A percentile compares a stretch with the other conserved stretches of the same genome.
These are phyloP conservation scores for Dactylellina cionopaga DNA, from an alignment of 2,329 filamentous ascomycete species.

Conservation along the genomic window DNA sequence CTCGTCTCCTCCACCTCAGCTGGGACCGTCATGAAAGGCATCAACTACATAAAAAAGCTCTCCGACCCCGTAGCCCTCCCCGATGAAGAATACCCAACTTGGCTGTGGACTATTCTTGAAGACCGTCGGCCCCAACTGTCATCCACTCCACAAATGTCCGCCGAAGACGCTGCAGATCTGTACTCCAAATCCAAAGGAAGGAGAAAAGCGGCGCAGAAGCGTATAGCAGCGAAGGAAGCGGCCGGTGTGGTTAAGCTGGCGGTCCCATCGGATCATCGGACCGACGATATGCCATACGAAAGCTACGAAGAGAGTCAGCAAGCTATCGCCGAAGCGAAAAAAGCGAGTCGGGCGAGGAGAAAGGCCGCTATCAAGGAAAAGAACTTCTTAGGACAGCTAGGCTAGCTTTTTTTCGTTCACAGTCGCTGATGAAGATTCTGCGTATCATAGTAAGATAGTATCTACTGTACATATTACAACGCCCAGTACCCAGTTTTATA, in stretches of 20 bases:
- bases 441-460: constrained; percentile 43
- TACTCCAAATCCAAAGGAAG: constrained; percentile 72
- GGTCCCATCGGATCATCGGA: constrained; percentile 33
- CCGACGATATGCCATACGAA: constrained; percentile 46
- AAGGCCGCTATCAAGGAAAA: constrained; percentile 81
- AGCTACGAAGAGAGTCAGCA: constrained; percentile 62
- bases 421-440: too few relatives aligned
- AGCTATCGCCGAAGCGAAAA: constrained; percentile 72
- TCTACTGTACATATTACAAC: constrained; percentile 50
- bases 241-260: constrained; percentile 32
- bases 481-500: constrained; percentile 21
- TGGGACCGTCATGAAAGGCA: constrained; percentile 75
- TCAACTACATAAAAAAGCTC: constrained; percentile 80
- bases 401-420: constrained; percentile 62
- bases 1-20: constrained; percentile 61
- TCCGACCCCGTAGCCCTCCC: constrained; percentile 77
- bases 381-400: constrained; percentile 72
- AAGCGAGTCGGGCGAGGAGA: constrained; percentile 78
- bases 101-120: constrained; percentile 80
- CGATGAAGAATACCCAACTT: constrained; percentile 80
- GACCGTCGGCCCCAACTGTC: constrained; percentile 63
- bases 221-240: constrained; percentile 45
- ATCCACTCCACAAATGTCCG: constrained; percentile 59
- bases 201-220: constrained; percentile 55
- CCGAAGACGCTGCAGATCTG: constrained; percentile 73